phyloP scores from a whole-genome alignment of 1,284 basidiomycete species.

The Marasmius oreades region DNA sequence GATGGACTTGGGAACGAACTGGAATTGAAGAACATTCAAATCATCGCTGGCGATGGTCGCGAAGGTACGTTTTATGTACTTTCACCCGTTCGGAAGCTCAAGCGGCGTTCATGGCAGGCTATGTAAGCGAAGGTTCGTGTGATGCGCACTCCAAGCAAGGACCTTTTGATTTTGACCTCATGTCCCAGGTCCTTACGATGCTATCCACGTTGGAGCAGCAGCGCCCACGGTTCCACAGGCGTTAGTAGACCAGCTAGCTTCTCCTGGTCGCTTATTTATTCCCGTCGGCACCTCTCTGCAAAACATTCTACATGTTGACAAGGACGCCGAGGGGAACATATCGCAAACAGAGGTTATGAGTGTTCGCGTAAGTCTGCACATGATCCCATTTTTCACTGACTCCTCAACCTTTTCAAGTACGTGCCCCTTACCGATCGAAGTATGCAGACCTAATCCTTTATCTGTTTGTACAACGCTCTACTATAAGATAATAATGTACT shows the following conservation, averaged over 20 bases:
- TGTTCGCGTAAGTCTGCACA: constrained; percentile 60
- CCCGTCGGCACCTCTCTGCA: constrained; percentile 75
- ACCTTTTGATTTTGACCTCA: constrained; percentile 3
- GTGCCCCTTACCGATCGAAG: background rate
- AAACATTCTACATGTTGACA: constrained; percentile 77
- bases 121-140: constrained; percentile 24
- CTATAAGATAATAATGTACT: too few species aligned
- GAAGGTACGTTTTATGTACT: constrained; percentile 42
- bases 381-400: background rate
- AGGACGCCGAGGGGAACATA: constrained; percentile 71
- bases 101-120: constrained; percentile 20
- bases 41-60: constrained; percentile 82
- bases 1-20: constrained; percentile 64
- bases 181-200: constrained; percentile 70
- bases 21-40: constrained; percentile 49
- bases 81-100: background rate
- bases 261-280: constrained; percentile 90
- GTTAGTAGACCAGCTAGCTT: constrained; percentile 79
- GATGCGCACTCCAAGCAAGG: background rate
- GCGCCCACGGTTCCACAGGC: constrained; percentile 72
- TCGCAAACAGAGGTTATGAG: constrained; percentile 70
- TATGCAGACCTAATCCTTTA: background rate
- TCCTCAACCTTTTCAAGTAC: constrained; percentile 7
- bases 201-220: constrained; percentile 95
- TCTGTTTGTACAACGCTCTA: too few species aligned